A percentile compares a stretch with the other conserved stretches of the same genome.
These are phyloP conservation scores for Suillus cothurnatus DNA, from an alignment of 768 basidiomycete species.

Conservation along the genomic window DNA sequence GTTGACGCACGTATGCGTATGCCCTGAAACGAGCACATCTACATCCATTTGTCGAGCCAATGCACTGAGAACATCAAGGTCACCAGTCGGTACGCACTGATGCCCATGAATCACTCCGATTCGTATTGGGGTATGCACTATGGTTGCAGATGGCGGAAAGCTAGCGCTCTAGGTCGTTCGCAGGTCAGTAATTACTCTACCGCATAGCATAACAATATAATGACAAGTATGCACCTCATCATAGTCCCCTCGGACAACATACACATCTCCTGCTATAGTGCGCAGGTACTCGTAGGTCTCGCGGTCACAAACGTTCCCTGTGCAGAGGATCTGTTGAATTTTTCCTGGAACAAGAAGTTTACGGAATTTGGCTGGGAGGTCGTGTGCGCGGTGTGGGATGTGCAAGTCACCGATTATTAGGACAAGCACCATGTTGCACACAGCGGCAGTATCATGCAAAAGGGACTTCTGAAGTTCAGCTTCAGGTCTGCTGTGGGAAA, in stretches of 20 bases:
- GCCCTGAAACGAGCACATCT: slow-evolving; percentile 91
- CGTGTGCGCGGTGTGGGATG: slow-evolving; percentile 88
- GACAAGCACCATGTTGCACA: slow-evolving; percentile 67
- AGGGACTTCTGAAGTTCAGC: not conserved
- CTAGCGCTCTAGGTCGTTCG: slow-evolving; percentile 49
- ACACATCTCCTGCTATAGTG: slow-evolving; percentile 91
- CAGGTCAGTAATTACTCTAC: not conserved
- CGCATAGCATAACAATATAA: not conserved
- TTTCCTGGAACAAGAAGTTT: slow-evolving; percentile 95
- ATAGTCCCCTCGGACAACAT: slow-evolving; percentile 92
- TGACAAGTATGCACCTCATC: slow-evolving; percentile 70
- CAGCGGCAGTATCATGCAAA: not conserved
- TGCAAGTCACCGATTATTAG: slow-evolving; percentile 97
- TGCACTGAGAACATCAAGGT: slow-evolving; percentile 85
- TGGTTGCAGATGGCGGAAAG: slow-evolving; percentile 79
- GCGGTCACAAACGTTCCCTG: slow-evolving; percentile 95
- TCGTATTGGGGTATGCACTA: slow-evolving; percentile 81
- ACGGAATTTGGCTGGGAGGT: slow-evolving; percentile 95
- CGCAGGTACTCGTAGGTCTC: slow-evolving; percentile 97
- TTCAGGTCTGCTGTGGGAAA: not conserved
- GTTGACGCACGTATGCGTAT: slow-evolving; percentile 77
- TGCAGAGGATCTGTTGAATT: slow-evolving; percentile 97
- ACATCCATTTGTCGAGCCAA: slow-evolving; percentile 97
- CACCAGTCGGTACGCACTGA: slow-evolving; percentile 90
- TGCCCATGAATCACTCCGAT: slow-evolving; percentile 95